A percentile compares a stretch with the other conserved stretches of the same genome.
phyloP scores from a whole-genome alignment of 1,139 yeast species.

The Pichiaceae sp. region DNA sequence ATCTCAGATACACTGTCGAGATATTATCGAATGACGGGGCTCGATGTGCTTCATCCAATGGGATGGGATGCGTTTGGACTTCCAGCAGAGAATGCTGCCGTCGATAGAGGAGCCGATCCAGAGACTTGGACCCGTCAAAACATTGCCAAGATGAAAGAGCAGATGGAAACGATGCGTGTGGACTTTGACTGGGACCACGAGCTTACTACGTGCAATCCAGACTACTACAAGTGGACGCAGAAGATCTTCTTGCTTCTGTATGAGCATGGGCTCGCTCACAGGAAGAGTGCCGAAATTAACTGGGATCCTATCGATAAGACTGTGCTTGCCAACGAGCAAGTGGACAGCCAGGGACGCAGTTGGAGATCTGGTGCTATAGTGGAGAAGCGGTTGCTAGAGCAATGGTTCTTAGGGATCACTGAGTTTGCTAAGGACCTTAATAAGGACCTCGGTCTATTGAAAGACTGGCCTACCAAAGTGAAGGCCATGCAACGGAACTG shows the following conservation, averaged over 20 bases:
- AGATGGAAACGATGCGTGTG: constrained; percentile 69
- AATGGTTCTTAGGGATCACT: constrained; percentile 92
- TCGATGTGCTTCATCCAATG: constrained; percentile 85
- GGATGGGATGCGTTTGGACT: constrained; percentile 99
- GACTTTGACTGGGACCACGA: constrained; percentile 95
- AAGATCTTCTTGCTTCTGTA: constrained; percentile 65
- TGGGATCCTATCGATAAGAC: constrained; percentile 98
- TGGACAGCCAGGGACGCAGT: constrained; percentile 79
- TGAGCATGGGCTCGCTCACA: constrained; percentile 74
- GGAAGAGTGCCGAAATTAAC: constrained; percentile 80
- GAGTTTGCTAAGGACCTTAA: constrained; percentile 62
- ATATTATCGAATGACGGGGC: constrained; percentile 69
- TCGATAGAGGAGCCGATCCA: constrained; percentile 75
- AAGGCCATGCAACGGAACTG: constrained; percentile 86
- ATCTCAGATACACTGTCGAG: constrained; percentile 80
- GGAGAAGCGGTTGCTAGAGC: constrained; percentile 70
- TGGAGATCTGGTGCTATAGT: constrained; percentile 98
- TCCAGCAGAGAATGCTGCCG: constrained; percentile 97
- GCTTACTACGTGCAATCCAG: constrained; percentile 78
- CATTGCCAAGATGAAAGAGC: constrained; percentile 75
- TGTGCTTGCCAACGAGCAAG: constrained; percentile 94
- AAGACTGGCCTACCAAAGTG: constrained; percentile 83
- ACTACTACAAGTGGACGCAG: constrained; percentile 90
- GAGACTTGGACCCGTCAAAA: constrained; percentile 74
- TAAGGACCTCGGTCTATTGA: constrained; percentile 49